A percentile compares a stretch with the other conserved stretches of the same genome.
Conservation (phyloP, 495 filamentous ascomycete species). For the Aspergillus funiculosus region DNA sequence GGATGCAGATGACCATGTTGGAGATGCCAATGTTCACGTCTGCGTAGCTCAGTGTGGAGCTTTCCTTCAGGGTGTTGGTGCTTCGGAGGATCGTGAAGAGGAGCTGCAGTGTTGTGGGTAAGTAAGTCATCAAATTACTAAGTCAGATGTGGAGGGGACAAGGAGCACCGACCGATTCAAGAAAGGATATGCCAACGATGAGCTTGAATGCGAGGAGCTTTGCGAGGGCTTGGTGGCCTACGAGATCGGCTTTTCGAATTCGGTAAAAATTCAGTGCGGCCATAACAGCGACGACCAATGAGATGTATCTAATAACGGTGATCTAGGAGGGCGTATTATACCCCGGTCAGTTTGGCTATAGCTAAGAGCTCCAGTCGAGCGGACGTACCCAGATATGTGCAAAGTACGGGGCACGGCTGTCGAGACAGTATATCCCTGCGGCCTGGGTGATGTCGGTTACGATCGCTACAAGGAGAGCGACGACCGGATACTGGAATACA, state of each 20-base stretch:
- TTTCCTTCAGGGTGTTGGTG: slow-evolving; percentile 19
- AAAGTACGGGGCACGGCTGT: slow-evolving; percentile 23
- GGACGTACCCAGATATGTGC: slow-evolving; percentile 33
- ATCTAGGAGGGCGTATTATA: slow-evolving; percentile 18
- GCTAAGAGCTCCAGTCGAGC: not conserved
- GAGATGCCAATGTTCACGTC: slow-evolving; percentile 32
- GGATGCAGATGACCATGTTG: slow-evolving; percentile 29
- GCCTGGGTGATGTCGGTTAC: slow-evolving; percentile 29
- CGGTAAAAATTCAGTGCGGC: slow-evolving; percentile 25
- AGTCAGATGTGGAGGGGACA: not conserved
- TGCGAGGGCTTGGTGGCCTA: slow-evolving; percentile 18
- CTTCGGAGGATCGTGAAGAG: slow-evolving; percentile 28
- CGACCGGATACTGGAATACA: slow-evolving; percentile 29
- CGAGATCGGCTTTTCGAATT: slow-evolving; percentile 19
- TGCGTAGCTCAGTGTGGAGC: slow-evolving; percentile 24
- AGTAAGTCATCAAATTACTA: not conserved
- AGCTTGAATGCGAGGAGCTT: slow-evolving; percentile 33
- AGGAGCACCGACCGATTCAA: slow-evolving; percentile 20
- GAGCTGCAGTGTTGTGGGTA: slow-evolving; percentile 12
- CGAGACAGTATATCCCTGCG: slow-evolving; percentile 25
- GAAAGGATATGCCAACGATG: slow-evolving; percentile 27
- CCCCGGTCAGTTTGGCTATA: not conserved
- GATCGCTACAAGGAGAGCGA: slow-evolving; percentile 25
- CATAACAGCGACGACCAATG: slow-evolving; percentile 22
- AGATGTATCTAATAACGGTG: slow-evolving; percentile 20